Evolutionary conservation across 805 yeast species (phyloP).

Genomic region (Candida methanosorbosa): DNA sequence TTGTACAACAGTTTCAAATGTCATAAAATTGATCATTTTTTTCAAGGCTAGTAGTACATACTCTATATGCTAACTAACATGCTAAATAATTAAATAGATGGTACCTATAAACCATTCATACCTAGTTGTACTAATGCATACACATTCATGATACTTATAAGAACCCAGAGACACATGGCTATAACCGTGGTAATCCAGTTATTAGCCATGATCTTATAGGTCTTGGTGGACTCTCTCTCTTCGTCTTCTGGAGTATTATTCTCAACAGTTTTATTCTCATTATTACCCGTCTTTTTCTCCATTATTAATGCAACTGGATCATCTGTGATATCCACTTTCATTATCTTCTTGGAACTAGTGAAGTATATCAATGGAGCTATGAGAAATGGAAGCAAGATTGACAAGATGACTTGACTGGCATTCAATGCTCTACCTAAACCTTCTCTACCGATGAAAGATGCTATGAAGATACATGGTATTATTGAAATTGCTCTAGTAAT

Average conservation of each 20-base stretch:
- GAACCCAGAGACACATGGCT: constrained; percentile 53
- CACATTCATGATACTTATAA: constrained; percentile 56
- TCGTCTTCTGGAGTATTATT: neutral
- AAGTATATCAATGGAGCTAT: constrained; percentile 76
- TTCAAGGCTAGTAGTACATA: no score
- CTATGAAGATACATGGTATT: constrained; percentile 63
- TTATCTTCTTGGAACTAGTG: constrained; percentile 56
- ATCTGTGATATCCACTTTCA: constrained; percentile 40
- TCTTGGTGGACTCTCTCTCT: neutral
- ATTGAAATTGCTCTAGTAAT: constrained; percentile 67
- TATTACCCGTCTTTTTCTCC: neutral
- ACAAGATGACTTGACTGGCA: constrained; percentile 71
- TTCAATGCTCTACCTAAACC: constrained; percentile 69
- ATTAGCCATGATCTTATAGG: constrained; percentile 43
- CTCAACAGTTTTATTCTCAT: neutral
- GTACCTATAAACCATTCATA: constrained; percentile 5
- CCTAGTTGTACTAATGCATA: constrained; percentile 43
- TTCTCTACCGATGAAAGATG: constrained; percentile 54
- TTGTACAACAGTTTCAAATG: no score
- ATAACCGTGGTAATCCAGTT: constrained; percentile 45
- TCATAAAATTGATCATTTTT: no score
- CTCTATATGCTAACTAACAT: no score
- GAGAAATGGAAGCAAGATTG: constrained; percentile 68
- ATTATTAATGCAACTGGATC: constrained; percentile 1
- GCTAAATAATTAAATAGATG: no score